A percentile compares a stretch with the other conserved stretches of the same genome.
Evolutionary conservation across 345 rosid genomes (phyloP).

Genomic region (Camelina neglecta): DNA sequence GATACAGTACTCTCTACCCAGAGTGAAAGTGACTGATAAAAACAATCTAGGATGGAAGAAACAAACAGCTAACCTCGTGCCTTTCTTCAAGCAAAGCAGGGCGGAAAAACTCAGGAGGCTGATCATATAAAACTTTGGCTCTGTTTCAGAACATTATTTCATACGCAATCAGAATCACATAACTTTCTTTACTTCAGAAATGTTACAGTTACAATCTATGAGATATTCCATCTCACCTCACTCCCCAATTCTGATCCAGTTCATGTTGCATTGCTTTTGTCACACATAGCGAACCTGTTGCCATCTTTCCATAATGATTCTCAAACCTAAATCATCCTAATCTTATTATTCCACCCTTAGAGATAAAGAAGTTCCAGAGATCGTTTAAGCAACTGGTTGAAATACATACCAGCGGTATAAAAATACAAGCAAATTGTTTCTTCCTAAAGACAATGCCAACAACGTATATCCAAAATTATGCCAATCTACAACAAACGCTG

Average conservation of each 20-base stretch:
- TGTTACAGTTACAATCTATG: conserved; percentile 32
- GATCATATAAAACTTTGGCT: conserved; percentile 86
- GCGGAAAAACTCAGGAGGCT: conserved; percentile 91
- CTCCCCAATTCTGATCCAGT: conserved; percentile 94
- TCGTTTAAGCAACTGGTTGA: conserved; percentile 12
- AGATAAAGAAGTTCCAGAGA: background rate
- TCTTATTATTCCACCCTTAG: background rate
- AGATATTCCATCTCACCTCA: conserved; percentile 62
- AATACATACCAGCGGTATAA: conserved; percentile 74
- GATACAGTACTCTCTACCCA: background rate
- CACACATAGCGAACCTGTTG: conserved; percentile 84
- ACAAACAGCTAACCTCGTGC: conserved; percentile 64
- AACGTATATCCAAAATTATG: conserved; percentile 97
- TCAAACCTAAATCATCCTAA: conserved; percentile 64
- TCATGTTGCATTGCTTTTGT: conserved; percentile 98
- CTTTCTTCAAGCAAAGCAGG: conserved; percentile 77
- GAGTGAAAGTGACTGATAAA: background rate
- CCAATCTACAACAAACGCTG: conserved; percentile 88
- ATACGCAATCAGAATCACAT: conserved; percentile 4
- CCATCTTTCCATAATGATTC: conserved; percentile 84
- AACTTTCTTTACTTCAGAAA: conserved; percentile 1
- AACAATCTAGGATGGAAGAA: conserved; percentile 22
- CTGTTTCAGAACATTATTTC: conserved; percentile 47
- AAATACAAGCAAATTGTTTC: conserved; percentile 74
- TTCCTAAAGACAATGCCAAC: conserved; percentile 86